phyloP scores from a whole-genome alignment of 2,329 filamentous ascomycete genomes.

The Colletotrichum shisoi region DNA sequence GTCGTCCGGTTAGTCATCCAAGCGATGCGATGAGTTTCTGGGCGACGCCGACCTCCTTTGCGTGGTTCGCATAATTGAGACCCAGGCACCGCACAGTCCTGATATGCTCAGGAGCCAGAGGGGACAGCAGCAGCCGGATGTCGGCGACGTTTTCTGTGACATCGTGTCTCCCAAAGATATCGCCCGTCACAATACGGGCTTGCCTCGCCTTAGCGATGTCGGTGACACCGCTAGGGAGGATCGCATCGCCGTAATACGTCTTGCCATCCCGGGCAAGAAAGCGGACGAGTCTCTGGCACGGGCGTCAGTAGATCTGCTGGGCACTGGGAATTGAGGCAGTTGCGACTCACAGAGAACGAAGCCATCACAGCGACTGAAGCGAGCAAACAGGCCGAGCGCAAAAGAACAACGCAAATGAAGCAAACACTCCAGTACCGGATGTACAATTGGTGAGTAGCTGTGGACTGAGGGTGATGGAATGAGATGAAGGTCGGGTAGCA shows the following conservation, averaged over 20 bases:
- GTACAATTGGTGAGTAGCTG: neutral
- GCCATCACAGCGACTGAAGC: constrained; percentile 7
- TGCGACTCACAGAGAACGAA: constrained; percentile 55
- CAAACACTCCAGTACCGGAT: neutral
- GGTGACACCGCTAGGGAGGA: constrained; percentile 66
- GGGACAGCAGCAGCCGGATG: constrained; percentile 66
- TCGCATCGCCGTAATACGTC: constrained; percentile 77
- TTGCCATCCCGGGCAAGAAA: constrained; percentile 76
- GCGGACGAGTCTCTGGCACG: constrained; percentile 70
- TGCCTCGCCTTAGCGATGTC: constrained; percentile 68
- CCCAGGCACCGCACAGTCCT: constrained; percentile 74
- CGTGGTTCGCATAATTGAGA: constrained; percentile 76
- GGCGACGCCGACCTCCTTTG: constrained; percentile 62
- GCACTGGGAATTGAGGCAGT: neutral
- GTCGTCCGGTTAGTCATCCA: neutral
- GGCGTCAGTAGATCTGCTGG: constrained; percentile 19
- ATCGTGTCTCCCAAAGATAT: constrained; percentile 70
- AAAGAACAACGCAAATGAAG: neutral
- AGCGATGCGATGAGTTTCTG: neutral
- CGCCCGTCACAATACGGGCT: constrained; percentile 69
- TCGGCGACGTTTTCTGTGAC: constrained; percentile 69
- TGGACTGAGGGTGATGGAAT: constrained; percentile 14
- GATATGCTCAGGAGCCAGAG: constrained; percentile 68
- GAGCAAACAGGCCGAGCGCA: neutral
- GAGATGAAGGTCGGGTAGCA: constrained; percentile 3